These are phyloP conservation scores for Singerocomus inundabilis DNA, from an alignment of 1,284 basidiomycete genomes.

Conservation along the genomic window DNA sequence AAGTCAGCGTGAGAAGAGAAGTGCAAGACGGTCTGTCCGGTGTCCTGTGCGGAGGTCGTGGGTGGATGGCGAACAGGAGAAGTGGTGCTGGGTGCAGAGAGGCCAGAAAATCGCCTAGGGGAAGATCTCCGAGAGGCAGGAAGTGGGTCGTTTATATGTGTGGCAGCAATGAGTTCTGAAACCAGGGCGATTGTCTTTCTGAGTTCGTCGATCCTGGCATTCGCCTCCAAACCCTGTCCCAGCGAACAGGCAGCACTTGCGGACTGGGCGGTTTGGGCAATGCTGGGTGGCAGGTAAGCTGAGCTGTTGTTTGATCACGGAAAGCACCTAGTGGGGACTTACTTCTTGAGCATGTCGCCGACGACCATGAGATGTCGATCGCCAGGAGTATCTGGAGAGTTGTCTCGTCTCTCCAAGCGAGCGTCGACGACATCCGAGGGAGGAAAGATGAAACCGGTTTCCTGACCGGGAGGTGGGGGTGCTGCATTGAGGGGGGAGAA, in stretches of 20 bases:
- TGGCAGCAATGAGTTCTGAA: conserved; percentile 47
- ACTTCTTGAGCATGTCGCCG: conserved; percentile 35
- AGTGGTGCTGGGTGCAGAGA: conserved; percentile 16
- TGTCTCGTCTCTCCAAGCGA: conserved; percentile 13
- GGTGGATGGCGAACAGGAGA: conserved; percentile 21
- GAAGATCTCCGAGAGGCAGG: conserved; percentile 29
- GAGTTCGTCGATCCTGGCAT: conserved; percentile 46
- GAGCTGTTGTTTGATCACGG: conserved; percentile 8
- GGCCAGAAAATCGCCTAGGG: conserved; percentile 23
- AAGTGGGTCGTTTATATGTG: conserved; percentile 40
- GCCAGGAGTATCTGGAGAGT: conserved; percentile 23
- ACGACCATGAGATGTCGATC: conserved; percentile 35
- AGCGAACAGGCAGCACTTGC: conserved; percentile 47
- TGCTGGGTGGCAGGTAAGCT: conserved; percentile 34
- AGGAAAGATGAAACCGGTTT: conserved; percentile 26
- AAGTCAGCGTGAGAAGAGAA: conserved; percentile 24
- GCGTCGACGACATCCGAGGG: conserved; percentile 26
- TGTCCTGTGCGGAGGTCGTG: conserved; percentile 21
- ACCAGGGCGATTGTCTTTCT: conserved; percentile 48
- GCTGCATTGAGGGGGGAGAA: conserved; percentile 25
- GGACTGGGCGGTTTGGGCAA: conserved; percentile 47
- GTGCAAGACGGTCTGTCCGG: conserved; percentile 16
- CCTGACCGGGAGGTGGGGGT: conserved; percentile 13
- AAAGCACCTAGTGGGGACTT: conserved; percentile 7
- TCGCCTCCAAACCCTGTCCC: conserved; percentile 46